Percentiles rank a stretch among this genome's conserved stretches.
These are phyloP conservation scores for Adansonia digitata DNA, from an alignment of 345 rosid genomes.

Conservation along the genomic window DNA sequence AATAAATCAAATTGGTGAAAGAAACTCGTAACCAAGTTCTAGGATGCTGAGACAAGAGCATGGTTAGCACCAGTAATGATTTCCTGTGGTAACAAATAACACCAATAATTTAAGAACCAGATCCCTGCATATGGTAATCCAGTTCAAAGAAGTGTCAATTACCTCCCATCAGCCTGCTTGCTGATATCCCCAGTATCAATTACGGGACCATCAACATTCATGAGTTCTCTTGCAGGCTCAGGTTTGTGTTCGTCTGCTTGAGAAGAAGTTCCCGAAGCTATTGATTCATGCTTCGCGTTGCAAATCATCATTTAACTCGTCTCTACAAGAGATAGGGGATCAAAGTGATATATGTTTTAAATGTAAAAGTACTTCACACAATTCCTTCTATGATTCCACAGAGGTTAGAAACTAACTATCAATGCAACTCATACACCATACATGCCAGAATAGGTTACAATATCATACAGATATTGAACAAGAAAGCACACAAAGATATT, in stretches of 20 bases:
- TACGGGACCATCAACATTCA: constrained; percentile 59
- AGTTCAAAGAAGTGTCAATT: constrained; percentile 17
- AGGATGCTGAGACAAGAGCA: not conserved
- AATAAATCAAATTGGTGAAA: not conserved
- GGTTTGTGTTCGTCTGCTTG: constrained; percentile 46
- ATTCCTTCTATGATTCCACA: not conserved
- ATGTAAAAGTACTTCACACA: not conserved
- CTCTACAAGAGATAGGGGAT: constrained; percentile 46
- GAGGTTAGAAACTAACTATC: not conserved
- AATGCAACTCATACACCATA: too few relatives aligned
- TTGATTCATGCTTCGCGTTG: constrained; percentile 88
- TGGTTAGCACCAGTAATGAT: not conserved
- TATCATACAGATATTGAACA: not conserved
- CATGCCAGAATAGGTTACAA: not conserved
- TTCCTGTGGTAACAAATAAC: too few relatives aligned
- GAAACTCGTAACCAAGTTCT: not conserved
- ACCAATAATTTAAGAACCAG: not conserved
- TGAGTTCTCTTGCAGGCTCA: constrained; percentile 49
- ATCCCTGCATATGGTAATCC: not conserved
- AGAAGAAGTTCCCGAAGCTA: constrained; percentile 64
- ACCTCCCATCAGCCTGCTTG: constrained; percentile 53
- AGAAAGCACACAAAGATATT: not conserved
- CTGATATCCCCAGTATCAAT: constrained; percentile 66
- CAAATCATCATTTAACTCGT: constrained; percentile 97
- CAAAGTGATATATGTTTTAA: not conserved